Conservation (phyloP, 169 alveolate genomes). For the Perkinsus olseni region DNA sequence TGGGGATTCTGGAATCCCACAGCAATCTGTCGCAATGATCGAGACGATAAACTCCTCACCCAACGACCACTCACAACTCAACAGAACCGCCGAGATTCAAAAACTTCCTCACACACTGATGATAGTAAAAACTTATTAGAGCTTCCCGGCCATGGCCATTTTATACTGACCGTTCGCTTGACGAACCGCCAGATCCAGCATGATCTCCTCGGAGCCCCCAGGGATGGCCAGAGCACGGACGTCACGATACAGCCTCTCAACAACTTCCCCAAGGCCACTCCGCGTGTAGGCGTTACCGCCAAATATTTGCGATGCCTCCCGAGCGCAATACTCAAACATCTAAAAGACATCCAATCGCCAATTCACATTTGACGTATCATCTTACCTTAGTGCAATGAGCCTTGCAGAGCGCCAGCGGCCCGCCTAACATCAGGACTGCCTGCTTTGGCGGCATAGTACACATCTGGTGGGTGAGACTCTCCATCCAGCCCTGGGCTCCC, state of each 20-base stretch:
- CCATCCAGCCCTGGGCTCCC: conserved; percentile 26
- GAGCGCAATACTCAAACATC: conserved; percentile 27
- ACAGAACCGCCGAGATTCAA: not conserved
- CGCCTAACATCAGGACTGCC: conserved; percentile 24
- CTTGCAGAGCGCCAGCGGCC: conserved; percentile 29
- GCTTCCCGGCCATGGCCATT: not conserved
- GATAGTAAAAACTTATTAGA: not conserved
- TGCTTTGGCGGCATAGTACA: not conserved
- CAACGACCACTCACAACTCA: not conserved
- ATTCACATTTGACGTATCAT: not conserved
- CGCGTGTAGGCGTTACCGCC: conserved; percentile 39
- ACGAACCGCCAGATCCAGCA: conserved; percentile 36
- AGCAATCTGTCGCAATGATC: no score
- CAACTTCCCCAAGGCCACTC: conserved; percentile 21
- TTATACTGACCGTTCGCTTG: conserved; percentile 12
- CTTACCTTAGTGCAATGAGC: conserved; percentile 15
- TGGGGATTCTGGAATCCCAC: no score
- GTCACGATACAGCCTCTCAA: conserved; percentile 33
- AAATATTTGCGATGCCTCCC: conserved; percentile 28
- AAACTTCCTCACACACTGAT: not conserved
- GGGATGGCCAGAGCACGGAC: conserved; percentile 35
- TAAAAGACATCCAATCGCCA: not conserved
- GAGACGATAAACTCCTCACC: no score
- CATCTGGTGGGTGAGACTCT: conserved; percentile 14
- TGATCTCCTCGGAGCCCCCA: conserved; percentile 35